phyloP scores from a whole-genome alignment of 2,329 filamentous ascomycete species.

The Gremmenia infestans region DNA sequence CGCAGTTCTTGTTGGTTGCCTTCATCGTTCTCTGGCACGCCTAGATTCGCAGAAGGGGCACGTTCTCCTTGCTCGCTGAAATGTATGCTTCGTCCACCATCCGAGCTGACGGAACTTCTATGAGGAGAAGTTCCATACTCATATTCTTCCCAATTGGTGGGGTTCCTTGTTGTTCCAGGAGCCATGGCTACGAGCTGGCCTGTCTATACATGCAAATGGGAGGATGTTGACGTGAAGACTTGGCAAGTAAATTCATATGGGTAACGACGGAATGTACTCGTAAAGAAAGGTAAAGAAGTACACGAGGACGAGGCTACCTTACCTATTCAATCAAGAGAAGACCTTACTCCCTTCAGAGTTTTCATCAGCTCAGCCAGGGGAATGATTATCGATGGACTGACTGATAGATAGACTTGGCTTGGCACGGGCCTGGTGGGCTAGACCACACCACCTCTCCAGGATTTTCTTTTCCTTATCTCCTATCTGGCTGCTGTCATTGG shows the following conservation, averaged over 20 bases:
- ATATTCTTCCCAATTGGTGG: conserved; percentile 31
- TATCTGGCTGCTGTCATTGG: too few species aligned
- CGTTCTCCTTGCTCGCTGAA: conserved; percentile 23
- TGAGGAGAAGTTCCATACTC: conserved; percentile 30
- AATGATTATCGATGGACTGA: not conserved
- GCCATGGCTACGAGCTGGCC: too few species aligned
- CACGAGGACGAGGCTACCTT: too few species aligned
- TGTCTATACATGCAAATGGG: not conserved
- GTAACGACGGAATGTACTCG: too few species aligned
- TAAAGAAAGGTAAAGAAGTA: too few species aligned
- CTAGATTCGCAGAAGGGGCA: conserved; percentile 14
- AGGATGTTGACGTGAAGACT: not conserved
- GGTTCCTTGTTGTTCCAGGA: conserved; percentile 17
- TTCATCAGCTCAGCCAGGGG: not conserved
- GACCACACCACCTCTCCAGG: too few species aligned
- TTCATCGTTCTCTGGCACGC: conserved; percentile 9
- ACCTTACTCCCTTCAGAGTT: not conserved
- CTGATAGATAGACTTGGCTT: not conserved
- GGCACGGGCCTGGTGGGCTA: too few species aligned
- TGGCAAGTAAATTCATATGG: too few species aligned
- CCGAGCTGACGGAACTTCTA: conserved; percentile 28
- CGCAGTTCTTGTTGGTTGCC: conserved; percentile 20
- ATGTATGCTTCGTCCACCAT: conserved; percentile 25
- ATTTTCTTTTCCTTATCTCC: too few species aligned
- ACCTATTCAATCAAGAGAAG: too few species aligned